These are phyloP conservation scores for Cladophialophora chaetospira DNA, from an alignment of 2,329 filamentous ascomycete species.

Conservation along the genomic window DNA sequence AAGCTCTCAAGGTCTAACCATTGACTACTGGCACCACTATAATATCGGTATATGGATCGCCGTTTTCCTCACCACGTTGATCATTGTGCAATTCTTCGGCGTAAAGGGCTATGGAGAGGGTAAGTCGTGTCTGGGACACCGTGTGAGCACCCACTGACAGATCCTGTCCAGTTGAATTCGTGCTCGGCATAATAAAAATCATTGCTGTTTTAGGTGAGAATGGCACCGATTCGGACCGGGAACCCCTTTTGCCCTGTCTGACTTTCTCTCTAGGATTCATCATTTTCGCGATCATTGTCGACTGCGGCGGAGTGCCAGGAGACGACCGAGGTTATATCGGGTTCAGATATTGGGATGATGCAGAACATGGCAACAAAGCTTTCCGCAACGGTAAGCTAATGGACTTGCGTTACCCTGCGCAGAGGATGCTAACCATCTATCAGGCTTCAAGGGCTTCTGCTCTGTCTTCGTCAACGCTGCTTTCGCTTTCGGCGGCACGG, in stretches of 20 bases:
- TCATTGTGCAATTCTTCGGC: conserved; percentile 82
- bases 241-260: too few relatives aligned
- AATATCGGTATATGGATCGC: conserved; percentile 73
- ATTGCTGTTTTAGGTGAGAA: too few relatives aligned
- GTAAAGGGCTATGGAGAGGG: conserved; percentile 81
- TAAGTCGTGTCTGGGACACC: too few relatives aligned
- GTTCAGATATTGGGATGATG: conserved; percentile 67
- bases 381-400: conserved; percentile 61
- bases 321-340: conserved; percentile 71
- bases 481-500: conserved; percentile 65
- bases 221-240: too few relatives aligned
- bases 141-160: too few relatives aligned
- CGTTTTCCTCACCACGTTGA: conserved; percentile 74
- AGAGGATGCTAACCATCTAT: background rate
- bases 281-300: conserved; percentile 81
- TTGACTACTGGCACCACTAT: conserved; percentile 36
- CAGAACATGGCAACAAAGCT: conserved; percentile 51
- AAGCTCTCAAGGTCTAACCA: conserved; percentile 6
- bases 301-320: conserved; percentile 74
- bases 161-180: conserved; percentile 65
- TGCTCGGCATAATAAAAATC: conserved; percentile 84
- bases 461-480: conserved; percentile 65
- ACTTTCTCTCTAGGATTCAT: conserved; percentile 93
- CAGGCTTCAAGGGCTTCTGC: conserved; percentile 64
- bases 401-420: background rate